Percentiles rank a stretch among this genome's conserved stretches.
Conservation (phyloP, 306 rosid genomes). For the Rubus idaeus region DNA sequence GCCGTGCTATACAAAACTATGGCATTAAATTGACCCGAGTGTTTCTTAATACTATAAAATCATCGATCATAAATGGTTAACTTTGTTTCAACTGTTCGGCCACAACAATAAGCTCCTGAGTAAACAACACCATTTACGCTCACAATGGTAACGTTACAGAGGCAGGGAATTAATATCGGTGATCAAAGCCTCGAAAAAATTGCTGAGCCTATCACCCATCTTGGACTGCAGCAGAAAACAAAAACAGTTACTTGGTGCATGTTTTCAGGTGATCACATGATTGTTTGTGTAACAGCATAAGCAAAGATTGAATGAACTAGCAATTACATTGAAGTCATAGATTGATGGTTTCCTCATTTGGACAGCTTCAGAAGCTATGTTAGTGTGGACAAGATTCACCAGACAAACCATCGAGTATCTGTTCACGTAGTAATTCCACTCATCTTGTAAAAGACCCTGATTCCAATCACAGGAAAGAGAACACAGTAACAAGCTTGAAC, state of each 20-base stretch:
- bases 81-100: no score
- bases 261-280: not conserved
- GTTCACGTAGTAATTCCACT: not conserved
- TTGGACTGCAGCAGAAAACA: no score
- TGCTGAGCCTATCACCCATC: no score
- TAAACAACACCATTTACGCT: no score
- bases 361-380: conserved; percentile 2
- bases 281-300: not conserved
- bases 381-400: not conserved
- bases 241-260: not conserved
- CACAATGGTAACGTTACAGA: no score
- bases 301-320: not conserved
- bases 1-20: no score
- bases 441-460: not conserved
- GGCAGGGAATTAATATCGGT: no score
- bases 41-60: no score
- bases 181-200: no score
- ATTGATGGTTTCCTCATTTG: not conserved
- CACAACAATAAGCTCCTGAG: no score
- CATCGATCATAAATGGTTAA: no score
- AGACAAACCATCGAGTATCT: not conserved
- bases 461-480: not conserved
- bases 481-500: not conserved
- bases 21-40: no score
- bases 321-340: not conserved